Evolutionary conservation across 2,329 filamentous ascomycete genomes (phyloP).

Genomic region (Fusarium sp.): DNA sequence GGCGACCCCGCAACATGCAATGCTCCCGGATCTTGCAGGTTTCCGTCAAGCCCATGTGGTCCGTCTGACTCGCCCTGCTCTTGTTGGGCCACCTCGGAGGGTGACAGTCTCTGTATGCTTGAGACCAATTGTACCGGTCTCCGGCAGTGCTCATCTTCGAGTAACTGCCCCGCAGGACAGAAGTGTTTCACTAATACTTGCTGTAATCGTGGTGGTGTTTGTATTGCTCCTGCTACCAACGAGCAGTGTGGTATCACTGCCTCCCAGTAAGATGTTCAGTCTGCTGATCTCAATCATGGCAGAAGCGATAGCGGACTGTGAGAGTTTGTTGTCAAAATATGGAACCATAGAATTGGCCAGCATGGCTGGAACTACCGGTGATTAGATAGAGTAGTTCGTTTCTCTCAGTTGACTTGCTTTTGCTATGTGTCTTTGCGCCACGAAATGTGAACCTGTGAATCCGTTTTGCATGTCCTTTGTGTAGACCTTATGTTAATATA

Average conservation of each 20-base stretch:
- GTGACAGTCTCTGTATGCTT: neutral
- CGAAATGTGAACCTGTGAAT: no score
- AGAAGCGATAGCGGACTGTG: no score
- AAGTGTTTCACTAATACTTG: neutral
- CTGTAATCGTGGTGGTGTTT: neutral
- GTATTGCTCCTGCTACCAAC: neutral
- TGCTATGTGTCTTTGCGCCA: no score
- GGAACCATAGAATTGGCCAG: no score
- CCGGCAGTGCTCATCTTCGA: neutral
- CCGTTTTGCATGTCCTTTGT: no score
- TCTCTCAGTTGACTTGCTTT: no score
- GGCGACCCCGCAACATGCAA: neutral
- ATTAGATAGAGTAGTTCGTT: no score
- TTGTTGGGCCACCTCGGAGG: neutral
- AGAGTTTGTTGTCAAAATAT: no score
- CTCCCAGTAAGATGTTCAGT: neutral
- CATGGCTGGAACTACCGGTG: no score
- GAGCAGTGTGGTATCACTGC: neutral
- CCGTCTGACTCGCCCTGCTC: neutral
- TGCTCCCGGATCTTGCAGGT: neutral
- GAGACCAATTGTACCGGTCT: neutral
- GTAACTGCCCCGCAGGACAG: neutral
- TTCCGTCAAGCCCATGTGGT: neutral
- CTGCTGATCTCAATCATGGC: no score
- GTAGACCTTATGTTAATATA: no score